These are phyloP conservation scores for Neospermospora avenae DNA, from an alignment of 2,329 filamentous ascomycete genomes.

Conservation along the genomic window DNA sequence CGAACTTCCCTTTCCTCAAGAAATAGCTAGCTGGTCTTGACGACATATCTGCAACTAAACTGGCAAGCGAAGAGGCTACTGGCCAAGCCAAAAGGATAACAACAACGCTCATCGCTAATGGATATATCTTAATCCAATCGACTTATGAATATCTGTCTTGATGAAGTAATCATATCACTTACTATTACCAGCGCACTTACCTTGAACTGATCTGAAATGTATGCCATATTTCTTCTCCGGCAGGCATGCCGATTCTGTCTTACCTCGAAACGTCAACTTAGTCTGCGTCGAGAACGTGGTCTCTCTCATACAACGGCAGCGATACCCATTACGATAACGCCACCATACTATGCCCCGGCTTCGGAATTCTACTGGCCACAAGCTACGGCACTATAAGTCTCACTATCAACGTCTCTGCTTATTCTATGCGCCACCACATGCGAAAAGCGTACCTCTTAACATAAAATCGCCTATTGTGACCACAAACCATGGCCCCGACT, in stretches of 20 bases:
- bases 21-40: conserved; percentile 35
- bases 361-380: neutral
- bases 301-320: conserved; percentile 6
- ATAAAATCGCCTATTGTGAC: neutral
- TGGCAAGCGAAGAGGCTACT: conserved; percentile 29
- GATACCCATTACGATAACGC: neutral
- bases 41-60: conserved; percentile 18
- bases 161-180: neutral
- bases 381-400: neutral
- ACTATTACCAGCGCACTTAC: neutral
- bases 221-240: conserved; percentile 21
- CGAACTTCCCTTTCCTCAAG: neutral
- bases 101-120: conserved; percentile 5
- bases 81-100: conserved; percentile 20
- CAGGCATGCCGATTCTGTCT: conserved; percentile 3
- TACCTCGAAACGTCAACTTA: neutral
- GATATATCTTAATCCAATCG: too few relatives aligned
- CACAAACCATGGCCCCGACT: neutral
- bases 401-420: neutral
- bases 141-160: too few relatives aligned
- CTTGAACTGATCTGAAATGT: neutral
- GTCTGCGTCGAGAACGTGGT: neutral
- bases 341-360: neutral
- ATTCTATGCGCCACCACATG: neutral
- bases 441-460: neutral